These are phyloP conservation scores for Ascochyta rabiei DNA, from an alignment of 2,329 filamentous ascomycete species.

Conservation along the genomic window DNA sequence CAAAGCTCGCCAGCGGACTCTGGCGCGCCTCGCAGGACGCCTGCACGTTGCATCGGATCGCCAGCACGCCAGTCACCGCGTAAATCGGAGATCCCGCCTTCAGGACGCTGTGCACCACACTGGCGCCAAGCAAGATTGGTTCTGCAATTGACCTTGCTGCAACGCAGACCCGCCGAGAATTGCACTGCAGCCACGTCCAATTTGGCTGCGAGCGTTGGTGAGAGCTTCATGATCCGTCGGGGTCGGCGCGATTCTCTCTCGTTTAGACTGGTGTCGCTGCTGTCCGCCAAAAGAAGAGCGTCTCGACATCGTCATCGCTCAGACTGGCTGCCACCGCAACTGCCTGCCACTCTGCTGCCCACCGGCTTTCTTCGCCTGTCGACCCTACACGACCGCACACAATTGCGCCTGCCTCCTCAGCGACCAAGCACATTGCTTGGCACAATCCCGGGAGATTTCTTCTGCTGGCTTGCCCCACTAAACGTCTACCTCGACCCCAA, in stretches of 20 bases:
- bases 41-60: conserved; percentile 29
- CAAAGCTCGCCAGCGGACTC: conserved; percentile 20
- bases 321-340: conserved; percentile 15
- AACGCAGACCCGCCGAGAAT: conserved; percentile 19
- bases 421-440: conserved; percentile 23
- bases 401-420: conserved; percentile 27
- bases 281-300: conserved; percentile 28
- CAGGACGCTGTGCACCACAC: conserved; percentile 27
- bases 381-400: conserved; percentile 8
- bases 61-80: conserved; percentile 23
- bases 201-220: conserved; percentile 29
- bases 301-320: conserved; percentile 22
- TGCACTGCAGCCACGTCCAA: conserved; percentile 45
- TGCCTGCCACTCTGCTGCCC: conserved; percentile 13
- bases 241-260: conserved; percentile 32
- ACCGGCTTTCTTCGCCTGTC: conserved; percentile 10
- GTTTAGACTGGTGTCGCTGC: conserved; percentile 38
- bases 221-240: conserved; percentile 33
- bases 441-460: conserved; percentile 18
- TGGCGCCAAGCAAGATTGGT: conserved; percentile 21
- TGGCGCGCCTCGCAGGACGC: conserved; percentile 28
- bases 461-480: conserved; percentile 33
- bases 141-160: conserved; percentile 27
- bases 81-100: conserved; percentile 31
- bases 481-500: conserved; percentile 29